These are phyloP conservation scores for Zygosaccharomyces pseudobailii DNA, from an alignment of 1,139 yeast species.

Conservation along the genomic window DNA sequence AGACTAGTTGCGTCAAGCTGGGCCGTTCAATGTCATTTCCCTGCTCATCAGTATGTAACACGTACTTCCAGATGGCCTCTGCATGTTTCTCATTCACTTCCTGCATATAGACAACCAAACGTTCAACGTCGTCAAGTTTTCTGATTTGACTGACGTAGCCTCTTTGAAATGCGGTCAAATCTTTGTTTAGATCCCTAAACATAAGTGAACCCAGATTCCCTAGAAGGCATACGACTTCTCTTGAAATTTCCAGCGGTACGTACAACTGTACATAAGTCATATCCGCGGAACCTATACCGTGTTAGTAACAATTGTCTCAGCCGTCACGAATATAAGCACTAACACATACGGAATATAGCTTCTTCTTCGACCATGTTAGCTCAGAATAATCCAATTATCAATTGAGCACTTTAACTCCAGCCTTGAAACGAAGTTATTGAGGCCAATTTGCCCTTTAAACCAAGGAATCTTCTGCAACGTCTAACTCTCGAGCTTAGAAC, in stretches of 20 bases:
- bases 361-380: conserved; percentile 20
- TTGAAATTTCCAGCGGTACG: conserved; percentile 64
- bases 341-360: conserved; percentile 24
- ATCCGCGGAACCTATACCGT: conserved; percentile 55
- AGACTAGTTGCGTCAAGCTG: conserved; percentile 17
- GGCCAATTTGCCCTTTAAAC: neutral
- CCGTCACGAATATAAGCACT: conserved; percentile 4
- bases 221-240: conserved; percentile 59
- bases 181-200: conserved; percentile 64
- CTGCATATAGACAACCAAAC: conserved; percentile 54
- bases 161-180: conserved; percentile 67
- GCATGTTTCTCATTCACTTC: conserved; percentile 40
- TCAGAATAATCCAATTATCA: neutral
- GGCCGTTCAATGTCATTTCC: conserved; percentile 19
- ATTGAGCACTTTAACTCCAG: neutral
- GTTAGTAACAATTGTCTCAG: conserved; percentile 18
- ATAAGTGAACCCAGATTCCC: conserved; percentile 64
- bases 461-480: neutral
- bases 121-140: conserved; percentile 61
- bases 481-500: too few relatives aligned
- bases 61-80: conserved; percentile 36
- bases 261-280: conserved; percentile 73
- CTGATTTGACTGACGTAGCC: conserved; percentile 66
- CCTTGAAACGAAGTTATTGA: neutral
- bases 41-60: conserved; percentile 33